These are phyloP conservation scores for Pyrenophora tritici-repentis DNA, from an alignment of 2,329 filamentous ascomycete species.

Conservation along the genomic window DNA sequence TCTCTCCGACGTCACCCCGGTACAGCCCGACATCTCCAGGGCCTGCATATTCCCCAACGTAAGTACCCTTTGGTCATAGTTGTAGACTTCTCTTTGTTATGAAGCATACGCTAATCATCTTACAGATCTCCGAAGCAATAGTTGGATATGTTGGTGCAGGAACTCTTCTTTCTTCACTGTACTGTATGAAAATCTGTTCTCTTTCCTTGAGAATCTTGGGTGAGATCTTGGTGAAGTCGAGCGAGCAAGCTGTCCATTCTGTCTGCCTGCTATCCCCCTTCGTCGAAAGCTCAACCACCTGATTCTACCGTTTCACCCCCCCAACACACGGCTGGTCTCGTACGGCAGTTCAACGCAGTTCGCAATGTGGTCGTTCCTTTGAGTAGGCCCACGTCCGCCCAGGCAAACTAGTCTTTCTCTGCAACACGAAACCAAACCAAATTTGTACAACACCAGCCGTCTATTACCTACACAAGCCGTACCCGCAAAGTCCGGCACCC, in stretches of 20 bases:
- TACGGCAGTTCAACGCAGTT: constrained; percentile 13
- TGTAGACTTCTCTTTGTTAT: constrained; percentile 17
- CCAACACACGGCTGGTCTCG: constrained; percentile 19
- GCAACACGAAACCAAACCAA: neutral
- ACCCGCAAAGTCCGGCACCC: constrained; percentile 8
- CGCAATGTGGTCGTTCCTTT: constrained; percentile 40
- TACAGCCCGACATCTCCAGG: constrained; percentile 50
- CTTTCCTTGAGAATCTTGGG: constrained; percentile 21
- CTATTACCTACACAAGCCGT: neutral
- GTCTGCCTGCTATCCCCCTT: constrained; percentile 10
- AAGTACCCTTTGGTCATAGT: constrained; percentile 42
- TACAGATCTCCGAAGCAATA: constrained; percentile 44
- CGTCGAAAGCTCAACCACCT: constrained; percentile 25
- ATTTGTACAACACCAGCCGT: constrained; percentile 2
- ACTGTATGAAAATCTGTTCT: constrained; percentile 41
- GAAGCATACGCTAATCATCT: constrained; percentile 24
- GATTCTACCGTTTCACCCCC: neutral
- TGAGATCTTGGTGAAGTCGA: constrained; percentile 28
- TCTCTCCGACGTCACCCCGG: constrained; percentile 51
- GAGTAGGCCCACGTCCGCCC: constrained; percentile 43
- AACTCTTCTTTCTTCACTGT: constrained; percentile 15
- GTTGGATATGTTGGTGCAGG: constrained; percentile 15
- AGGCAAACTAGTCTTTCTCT: neutral
- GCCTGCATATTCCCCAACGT: constrained; percentile 52
- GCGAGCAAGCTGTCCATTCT: constrained; percentile 2